A percentile compares a stretch with the other conserved stretches of the same genome.
phyloP scores from a whole-genome alignment of 2,329 filamentous ascomycete genomes.

The Colletotrichum plurivorum region DNA sequence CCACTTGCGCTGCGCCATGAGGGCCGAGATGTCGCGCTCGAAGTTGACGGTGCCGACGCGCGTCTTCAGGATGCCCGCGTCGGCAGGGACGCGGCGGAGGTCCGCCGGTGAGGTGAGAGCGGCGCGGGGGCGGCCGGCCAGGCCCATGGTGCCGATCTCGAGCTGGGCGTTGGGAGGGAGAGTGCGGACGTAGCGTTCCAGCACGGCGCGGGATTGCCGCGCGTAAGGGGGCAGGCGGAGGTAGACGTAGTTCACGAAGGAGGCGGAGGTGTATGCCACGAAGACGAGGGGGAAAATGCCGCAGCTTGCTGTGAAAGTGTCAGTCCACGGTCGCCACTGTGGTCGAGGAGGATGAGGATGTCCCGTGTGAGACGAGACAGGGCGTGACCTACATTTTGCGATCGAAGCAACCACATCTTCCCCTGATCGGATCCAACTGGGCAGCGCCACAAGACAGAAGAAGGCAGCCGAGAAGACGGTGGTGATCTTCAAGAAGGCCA shows the following conservation, averaged over 20 bases:
- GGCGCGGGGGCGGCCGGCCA: constrained; percentile 68
- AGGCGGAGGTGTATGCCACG: constrained; percentile 74
- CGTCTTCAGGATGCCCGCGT: constrained; percentile 31
- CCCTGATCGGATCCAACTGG: constrained; percentile 65
- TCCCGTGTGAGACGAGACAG: background rate
- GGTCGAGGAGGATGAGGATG: background rate
- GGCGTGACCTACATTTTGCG: constrained; percentile 53
- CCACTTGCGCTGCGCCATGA: constrained; percentile 55
- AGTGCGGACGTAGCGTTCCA: constrained; percentile 65
- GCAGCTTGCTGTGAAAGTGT: constrained; percentile 66
- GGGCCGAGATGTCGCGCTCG: constrained; percentile 51
- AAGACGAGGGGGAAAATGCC: constrained; percentile 76
- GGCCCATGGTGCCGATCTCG: constrained; percentile 69
- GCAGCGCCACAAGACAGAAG: constrained; percentile 75
- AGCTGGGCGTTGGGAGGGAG: constrained; percentile 62
- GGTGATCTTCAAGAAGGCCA: constrained; percentile 80
- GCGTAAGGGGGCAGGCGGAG: constrained; percentile 77
- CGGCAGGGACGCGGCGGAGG: constrained; percentile 46
- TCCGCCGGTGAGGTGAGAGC: constrained; percentile 58
- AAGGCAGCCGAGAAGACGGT: constrained; percentile 78
- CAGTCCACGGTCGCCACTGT: no score
- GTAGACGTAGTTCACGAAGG: constrained; percentile 81
- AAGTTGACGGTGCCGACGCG: constrained; percentile 59
- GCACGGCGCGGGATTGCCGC: constrained; percentile 69
- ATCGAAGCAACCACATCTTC: constrained; percentile 52